Conservation (phyloP, 2,329 filamentous ascomycete species). For the Epichloe hybrida region DNA sequence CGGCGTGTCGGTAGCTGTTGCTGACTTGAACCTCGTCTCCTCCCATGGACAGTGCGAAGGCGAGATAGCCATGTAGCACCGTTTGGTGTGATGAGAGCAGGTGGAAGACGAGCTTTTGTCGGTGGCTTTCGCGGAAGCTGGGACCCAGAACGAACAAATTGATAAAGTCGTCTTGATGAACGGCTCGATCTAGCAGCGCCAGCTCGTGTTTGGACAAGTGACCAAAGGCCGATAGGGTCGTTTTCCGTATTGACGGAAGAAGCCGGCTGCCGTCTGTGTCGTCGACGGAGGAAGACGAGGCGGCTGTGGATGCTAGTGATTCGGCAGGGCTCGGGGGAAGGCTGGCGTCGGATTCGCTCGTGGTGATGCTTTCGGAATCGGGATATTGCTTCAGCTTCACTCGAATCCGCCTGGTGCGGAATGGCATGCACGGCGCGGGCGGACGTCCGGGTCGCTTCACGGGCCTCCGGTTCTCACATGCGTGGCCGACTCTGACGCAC, state of each 20-base stretch:
- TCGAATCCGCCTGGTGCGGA: neutral
- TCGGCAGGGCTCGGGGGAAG: neutral
- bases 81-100: constrained; percentile 4
- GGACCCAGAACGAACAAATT: constrained; percentile 10
- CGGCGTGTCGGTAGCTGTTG: constrained; percentile 8
- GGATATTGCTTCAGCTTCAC: neutral
- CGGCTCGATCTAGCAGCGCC: constrained; percentile 5
- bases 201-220: constrained; percentile 1
- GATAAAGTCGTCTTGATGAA: constrained; percentile 7
- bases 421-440: neutral
- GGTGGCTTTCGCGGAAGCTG: constrained; percentile 11
- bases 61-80: constrained; percentile 9
- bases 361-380: neutral
- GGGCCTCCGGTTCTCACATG: constrained; percentile 9
- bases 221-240: neutral
- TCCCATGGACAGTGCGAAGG: constrained; percentile 8
- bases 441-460: constrained; percentile 8
- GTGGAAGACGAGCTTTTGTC: constrained; percentile 7
- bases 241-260: neutral
- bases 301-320: neutral
- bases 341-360: neutral
- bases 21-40: neutral
- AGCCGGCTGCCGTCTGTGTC: neutral
- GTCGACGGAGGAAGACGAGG: neutral
- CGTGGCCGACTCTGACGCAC: constrained; percentile 10